Evolutionary conservation across 768 basidiomycete genomes (phyloP).

Genomic region (Rhizopogon vinicolor): DNA sequence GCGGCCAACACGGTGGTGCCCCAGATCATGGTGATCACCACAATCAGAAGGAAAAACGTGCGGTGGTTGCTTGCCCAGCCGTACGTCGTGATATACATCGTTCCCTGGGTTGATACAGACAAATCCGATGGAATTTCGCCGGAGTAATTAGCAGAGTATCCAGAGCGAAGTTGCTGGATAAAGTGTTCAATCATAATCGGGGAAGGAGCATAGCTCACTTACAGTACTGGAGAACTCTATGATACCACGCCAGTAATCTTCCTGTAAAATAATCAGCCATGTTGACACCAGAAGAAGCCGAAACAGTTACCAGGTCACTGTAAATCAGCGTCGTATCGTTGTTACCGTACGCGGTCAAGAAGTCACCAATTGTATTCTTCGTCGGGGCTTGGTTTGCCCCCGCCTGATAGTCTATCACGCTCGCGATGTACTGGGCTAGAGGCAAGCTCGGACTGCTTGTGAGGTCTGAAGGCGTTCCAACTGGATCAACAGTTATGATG

Average conservation of each 20-base stretch:
- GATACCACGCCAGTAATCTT: constrained; percentile 4
- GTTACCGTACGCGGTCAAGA: background rate
- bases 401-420: background rate
- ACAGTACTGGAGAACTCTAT: constrained; percentile 2
- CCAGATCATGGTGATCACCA: background rate
- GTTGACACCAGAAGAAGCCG: background rate
- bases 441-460: background rate
- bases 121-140: background rate
- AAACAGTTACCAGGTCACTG: background rate
- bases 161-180: constrained; percentile 2
- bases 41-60: background rate
- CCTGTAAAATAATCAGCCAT: background rate
- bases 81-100: background rate
- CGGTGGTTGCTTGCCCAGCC: background rate
- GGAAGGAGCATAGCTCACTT: background rate
- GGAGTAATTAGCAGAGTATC: background rate
- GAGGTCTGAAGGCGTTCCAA: background rate
- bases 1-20: background rate
- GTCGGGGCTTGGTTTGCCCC: background rate
- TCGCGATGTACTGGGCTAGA: background rate
- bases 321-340: background rate
- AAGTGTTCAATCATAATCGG: background rate
- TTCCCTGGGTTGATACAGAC: background rate
- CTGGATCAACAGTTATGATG: background rate
- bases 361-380: constrained; percentile 1